These are phyloP conservation scores for Hemileccinum rubropunctum DNA, from an alignment of 768 basidiomycete genomes.

Conservation along the genomic window DNA sequence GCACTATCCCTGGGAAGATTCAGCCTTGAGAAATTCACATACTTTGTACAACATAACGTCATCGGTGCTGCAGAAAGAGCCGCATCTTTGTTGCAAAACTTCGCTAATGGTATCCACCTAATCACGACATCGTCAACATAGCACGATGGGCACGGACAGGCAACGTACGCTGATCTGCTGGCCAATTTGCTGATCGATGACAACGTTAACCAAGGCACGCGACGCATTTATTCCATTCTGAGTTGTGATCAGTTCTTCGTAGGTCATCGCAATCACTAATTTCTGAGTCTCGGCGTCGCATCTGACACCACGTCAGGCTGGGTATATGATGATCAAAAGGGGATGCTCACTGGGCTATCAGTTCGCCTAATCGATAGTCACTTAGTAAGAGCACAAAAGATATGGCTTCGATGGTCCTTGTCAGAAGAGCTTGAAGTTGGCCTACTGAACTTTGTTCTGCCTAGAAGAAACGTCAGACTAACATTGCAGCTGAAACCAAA, in stretches of 20 bases:
- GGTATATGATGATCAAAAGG: neutral
- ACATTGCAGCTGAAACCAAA: neutral
- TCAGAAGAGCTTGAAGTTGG: constrained; percentile 72
- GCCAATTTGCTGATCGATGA: constrained; percentile 97
- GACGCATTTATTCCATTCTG: constrained; percentile 87
- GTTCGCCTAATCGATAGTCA: constrained; percentile 86
- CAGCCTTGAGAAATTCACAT: constrained; percentile 14
- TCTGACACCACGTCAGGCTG: constrained; percentile 36
- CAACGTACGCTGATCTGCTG: constrained; percentile 86
- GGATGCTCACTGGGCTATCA: constrained; percentile 69
- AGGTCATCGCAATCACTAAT: constrained; percentile 67
- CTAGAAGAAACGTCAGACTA: constrained; percentile 36
- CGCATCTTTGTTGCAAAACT: constrained; percentile 89
- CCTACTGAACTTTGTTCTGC: constrained; percentile 80
- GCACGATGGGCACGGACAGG: neutral
- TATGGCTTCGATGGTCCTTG: constrained; percentile 88
- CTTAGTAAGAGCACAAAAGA: constrained; percentile 90
- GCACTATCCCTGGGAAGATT: neutral
- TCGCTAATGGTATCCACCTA: constrained; percentile 98
- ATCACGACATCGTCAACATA: constrained; percentile 9
- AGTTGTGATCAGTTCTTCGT: constrained; percentile 82
- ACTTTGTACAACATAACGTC: constrained; percentile 98
- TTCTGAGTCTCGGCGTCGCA: constrained; percentile 74
- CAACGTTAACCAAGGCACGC: constrained; percentile 85
- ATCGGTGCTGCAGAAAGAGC: constrained; percentile 96